These are phyloP conservation scores for Nitzschia palea DNA, from an alignment of 108 stramenopile genomes.

Conservation along the genomic window DNA sequence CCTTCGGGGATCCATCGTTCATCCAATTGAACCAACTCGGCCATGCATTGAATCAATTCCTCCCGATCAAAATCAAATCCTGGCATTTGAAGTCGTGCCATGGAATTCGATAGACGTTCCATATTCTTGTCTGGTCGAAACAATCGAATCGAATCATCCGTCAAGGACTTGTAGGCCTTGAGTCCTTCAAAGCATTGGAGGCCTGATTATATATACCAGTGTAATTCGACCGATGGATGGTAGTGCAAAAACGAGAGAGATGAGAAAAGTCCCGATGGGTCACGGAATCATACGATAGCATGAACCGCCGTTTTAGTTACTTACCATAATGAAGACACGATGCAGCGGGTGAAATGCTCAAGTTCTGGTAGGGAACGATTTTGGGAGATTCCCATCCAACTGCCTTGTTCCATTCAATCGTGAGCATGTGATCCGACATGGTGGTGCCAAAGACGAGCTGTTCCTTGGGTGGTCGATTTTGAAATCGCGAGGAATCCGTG, in stretches of 20 bases:
- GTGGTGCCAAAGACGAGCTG: constrained; percentile 74
- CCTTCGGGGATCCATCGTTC: constrained; percentile 91
- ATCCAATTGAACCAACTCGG: constrained; percentile 73
- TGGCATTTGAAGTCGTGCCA: constrained; percentile 81
- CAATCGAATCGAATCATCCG: constrained; percentile 60
- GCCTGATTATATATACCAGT: constrained; percentile 18
- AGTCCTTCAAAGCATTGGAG: constrained; percentile 96
- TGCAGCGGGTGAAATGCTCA: constrained; percentile 85
- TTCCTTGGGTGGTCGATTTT: constrained; percentile 55
- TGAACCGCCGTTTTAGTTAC: no score
- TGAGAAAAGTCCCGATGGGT: no score
- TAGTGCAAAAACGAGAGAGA: no score
- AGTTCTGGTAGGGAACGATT: constrained; percentile 80
- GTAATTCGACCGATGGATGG: no score
- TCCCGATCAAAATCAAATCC: constrained; percentile 75
- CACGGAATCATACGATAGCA: no score
- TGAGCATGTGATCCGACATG: constrained; percentile 94
- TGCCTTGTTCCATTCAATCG: constrained; percentile 69
- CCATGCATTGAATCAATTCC: constrained; percentile 80
- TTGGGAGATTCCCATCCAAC: constrained; percentile 78
- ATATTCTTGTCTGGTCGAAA: constrained; percentile 94
- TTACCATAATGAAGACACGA: constrained; percentile 89
- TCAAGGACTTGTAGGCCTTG: constrained; percentile 75
- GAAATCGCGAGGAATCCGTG: constrained; percentile 32
- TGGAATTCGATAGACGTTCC: constrained; percentile 74